Percentiles rank a stretch among this genome's conserved stretches.
These are phyloP conservation scores for Epichloe scottii DNA, from an alignment of 2,329 filamentous ascomycete genomes.

Conservation along the genomic window DNA sequence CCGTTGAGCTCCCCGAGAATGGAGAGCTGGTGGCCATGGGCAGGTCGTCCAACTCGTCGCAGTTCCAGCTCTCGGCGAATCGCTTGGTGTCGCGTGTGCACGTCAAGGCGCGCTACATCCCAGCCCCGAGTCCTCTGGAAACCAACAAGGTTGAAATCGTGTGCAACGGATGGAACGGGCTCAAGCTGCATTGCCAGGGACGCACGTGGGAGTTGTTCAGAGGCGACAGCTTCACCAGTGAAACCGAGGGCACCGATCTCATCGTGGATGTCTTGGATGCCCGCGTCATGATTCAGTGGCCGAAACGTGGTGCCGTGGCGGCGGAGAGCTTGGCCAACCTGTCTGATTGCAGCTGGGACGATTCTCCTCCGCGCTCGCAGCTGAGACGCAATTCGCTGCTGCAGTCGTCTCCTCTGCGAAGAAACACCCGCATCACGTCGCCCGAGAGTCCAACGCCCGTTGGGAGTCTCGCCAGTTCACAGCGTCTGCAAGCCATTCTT, in stretches of 20 bases:
- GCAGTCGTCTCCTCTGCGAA: conserved; percentile 48
- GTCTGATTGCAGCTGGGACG: conserved; percentile 62
- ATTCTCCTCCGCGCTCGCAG: conserved; percentile 35
- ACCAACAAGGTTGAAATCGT: conserved; percentile 73
- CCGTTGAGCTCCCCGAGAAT: conserved; percentile 65
- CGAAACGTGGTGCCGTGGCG: conserved; percentile 37
- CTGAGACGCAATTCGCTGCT: conserved; percentile 28
- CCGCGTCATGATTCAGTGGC: conserved; percentile 83
- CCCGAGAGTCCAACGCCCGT: conserved; percentile 56
- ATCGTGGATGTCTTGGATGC: conserved; percentile 93
- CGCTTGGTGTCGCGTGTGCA: conserved; percentile 88
- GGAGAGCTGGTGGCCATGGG: conserved; percentile 80
- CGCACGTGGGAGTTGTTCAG: conserved; percentile 76
- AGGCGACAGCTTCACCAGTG: conserved; percentile 79
- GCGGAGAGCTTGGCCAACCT: conserved; percentile 33
- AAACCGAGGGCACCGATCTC: conserved; percentile 77
- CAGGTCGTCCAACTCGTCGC: conserved; percentile 86
- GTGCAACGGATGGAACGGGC: conserved; percentile 91
- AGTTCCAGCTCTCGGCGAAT: conserved; percentile 87
- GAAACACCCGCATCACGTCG: conserved; percentile 49
- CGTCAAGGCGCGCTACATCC: conserved; percentile 74
- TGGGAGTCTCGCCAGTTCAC: conserved; percentile 25
- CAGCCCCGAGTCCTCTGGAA: conserved; percentile 53
- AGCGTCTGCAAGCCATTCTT: conserved; percentile 32
- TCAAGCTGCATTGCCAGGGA: conserved; percentile 84